phyloP scores from a whole-genome alignment of 106 monocot species.

The Dactylorhiza incarnata region DNA sequence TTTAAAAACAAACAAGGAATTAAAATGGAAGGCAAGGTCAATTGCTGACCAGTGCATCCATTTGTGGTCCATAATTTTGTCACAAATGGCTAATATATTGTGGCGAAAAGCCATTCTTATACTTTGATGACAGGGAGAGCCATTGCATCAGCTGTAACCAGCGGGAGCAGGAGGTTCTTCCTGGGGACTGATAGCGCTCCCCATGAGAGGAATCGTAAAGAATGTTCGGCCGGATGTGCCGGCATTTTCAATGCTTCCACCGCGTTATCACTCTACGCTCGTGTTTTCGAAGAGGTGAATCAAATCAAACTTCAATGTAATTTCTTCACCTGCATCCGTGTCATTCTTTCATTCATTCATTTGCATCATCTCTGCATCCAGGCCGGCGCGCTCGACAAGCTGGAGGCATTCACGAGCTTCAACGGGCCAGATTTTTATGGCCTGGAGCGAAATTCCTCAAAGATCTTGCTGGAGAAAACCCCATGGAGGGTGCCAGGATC shows the following conservation, averaged over 20 bases:
- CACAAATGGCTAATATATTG: too few species aligned
- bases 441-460: constrained; percentile 62
- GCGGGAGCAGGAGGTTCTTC: constrained; percentile 84
- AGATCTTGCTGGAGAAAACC: constrained; percentile 46
- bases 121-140: constrained; percentile 50
- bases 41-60: too few species aligned
- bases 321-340: neutral
- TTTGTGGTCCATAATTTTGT: too few species aligned
- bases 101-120: neutral
- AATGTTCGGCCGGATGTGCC: constrained; percentile 88
- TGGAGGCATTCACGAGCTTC: constrained; percentile 94
- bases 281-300: constrained; percentile 80
- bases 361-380: constrained; percentile 11
- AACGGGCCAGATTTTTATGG: constrained; percentile 98
- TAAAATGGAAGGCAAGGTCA: too few species aligned
- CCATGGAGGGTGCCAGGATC: constrained; percentile 80
- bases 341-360: neutral
- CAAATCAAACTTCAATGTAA: neutral
- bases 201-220: constrained; percentile 71
- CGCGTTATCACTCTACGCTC: constrained; percentile 81
- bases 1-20: too few species aligned
- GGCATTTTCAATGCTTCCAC: constrained; percentile 87
- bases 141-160: constrained; percentile 83
- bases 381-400: constrained; percentile 85
- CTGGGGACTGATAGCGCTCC: constrained; percentile 96